These are phyloP conservation scores for Isatis lusitanica DNA, from an alignment of 441 rosid genomes.

Conservation along the genomic window DNA sequence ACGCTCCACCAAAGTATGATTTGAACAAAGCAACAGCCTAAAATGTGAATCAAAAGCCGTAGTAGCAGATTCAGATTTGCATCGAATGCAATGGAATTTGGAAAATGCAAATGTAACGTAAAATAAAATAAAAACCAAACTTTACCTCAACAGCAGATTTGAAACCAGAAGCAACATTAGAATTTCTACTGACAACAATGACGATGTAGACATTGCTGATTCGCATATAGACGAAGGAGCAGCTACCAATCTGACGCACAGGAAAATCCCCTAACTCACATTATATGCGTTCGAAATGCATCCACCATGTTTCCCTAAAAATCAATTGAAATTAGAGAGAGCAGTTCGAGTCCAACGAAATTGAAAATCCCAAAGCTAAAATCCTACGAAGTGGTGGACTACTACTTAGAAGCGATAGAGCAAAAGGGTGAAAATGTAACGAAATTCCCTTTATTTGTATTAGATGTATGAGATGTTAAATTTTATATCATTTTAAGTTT, in stretches of 20 bases:
- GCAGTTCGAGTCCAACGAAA: neutral
- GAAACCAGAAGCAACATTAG: constrained; percentile 94
- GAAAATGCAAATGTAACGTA: neutral
- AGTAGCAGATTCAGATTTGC: neutral
- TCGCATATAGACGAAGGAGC: constrained; percentile 94
- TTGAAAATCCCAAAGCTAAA: neutral
- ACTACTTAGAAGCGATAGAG: constrained; percentile 11
- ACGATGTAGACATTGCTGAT: constrained; percentile 96
- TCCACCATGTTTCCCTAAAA: constrained; percentile 89
- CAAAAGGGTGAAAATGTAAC: neutral
- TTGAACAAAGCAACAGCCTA: constrained; percentile 95
- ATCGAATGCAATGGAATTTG: neutral
- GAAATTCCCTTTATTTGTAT: too few species aligned
- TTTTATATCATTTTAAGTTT: too few species aligned
- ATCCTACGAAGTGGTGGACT: neutral
- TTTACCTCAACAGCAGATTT: constrained; percentile 95
- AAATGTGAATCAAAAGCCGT: constrained; percentile 17
- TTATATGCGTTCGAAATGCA: constrained; percentile 93
- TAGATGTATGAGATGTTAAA: too few species aligned
- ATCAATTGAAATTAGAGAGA: neutral
- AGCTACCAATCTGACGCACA: constrained; percentile 94
- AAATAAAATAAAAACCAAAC: neutral
- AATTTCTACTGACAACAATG: constrained; percentile 94
- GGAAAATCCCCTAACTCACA: constrained; percentile 98
- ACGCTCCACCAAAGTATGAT: constrained; percentile 97